Conservation (phyloP, 768 basidiomycete species). For the Cyathus striatus region DNA sequence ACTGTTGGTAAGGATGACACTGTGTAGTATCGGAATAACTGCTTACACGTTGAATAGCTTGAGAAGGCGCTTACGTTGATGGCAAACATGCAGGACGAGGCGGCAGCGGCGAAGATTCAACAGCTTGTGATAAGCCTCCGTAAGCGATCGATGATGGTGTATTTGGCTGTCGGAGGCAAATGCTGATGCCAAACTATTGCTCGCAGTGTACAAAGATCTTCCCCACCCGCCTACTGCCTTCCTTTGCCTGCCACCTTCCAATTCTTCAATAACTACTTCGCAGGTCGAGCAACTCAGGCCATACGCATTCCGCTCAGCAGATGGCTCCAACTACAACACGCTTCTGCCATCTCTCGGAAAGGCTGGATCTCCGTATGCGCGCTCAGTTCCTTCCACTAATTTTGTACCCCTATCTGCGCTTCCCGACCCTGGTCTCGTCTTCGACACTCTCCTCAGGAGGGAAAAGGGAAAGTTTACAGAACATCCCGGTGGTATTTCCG, state of each 20-base stretch:
- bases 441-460: slow-evolving; percentile 61
- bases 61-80: slow-evolving; percentile 58
- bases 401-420: slow-evolving; percentile 37
- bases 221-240: slow-evolving; percentile 48
- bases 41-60: slow-evolving; percentile 36
- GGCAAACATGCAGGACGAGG: slow-evolving; percentile 37
- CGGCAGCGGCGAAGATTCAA: slow-evolving; percentile 36
- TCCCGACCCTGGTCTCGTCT: slow-evolving; percentile 64
- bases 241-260: slow-evolving; percentile 12
- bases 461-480: slow-evolving; percentile 31
- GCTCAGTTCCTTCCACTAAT: slow-evolving; percentile 51
- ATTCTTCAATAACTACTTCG: slow-evolving; percentile 6
- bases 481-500: slow-evolving; percentile 68
- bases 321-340: slow-evolving; percentile 59
- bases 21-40: neutral
- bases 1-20: neutral
- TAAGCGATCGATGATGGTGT: slow-evolving; percentile 27
- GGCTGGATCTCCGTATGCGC: slow-evolving; percentile 64
- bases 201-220: slow-evolving; percentile 70
- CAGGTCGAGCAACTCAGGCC: slow-evolving; percentile 15
- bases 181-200: slow-evolving; percentile 6
- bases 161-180: slow-evolving; percentile 9
- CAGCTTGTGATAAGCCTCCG: slow-evolving; percentile 47
- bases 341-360: slow-evolving; percentile 50
- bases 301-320: slow-evolving; percentile 53